A percentile compares a stretch with the other conserved stretches of the same genome.
Conservation (phyloP, 208 protist genomes). For the Novymonas esmeraldas region DNA sequence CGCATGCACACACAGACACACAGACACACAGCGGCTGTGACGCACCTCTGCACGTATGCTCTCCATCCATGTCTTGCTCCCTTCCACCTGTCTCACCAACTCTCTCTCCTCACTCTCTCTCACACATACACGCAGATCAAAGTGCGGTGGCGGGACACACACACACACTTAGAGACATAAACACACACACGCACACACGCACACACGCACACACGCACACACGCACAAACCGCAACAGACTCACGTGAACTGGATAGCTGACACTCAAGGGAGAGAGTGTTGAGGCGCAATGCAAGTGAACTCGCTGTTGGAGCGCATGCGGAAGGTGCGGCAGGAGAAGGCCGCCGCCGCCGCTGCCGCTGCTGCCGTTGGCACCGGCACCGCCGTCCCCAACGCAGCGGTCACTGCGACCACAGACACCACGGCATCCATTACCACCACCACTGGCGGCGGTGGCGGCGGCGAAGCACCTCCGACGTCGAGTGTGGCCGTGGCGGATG, state of each 20-base stretch:
- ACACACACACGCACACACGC: neutral
- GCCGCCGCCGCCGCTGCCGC: conserved; percentile 27
- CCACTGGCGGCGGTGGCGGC: neutral
- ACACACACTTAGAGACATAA: neutral
- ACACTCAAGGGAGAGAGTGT: no score
- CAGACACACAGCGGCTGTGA: neutral
- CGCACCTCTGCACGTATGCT: neutral
- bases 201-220: neutral
- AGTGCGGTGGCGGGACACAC: neutral
- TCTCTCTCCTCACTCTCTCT: no score
- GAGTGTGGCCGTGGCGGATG: neutral
- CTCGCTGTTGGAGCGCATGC: conserved; percentile 44
- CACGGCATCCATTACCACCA: neutral
- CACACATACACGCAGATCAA: no score
- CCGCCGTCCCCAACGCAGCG: neutral
- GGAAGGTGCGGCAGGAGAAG: conserved; percentile 46
- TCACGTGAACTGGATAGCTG: no score
- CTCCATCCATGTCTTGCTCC: neutral
- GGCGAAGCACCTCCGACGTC: neutral
- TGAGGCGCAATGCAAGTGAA: conserved; percentile 32
- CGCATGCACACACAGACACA: no score
- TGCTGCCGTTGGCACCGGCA: conserved; percentile 1
- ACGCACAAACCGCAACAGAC: neutral
- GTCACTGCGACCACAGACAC: neutral
- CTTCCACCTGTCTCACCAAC: no score